Evolutionary conservation across 2,329 filamentous ascomycete species (phyloP), one percentile per base, ranked within the genome.

Genomic region (Epichloe sibirici): DNA sequence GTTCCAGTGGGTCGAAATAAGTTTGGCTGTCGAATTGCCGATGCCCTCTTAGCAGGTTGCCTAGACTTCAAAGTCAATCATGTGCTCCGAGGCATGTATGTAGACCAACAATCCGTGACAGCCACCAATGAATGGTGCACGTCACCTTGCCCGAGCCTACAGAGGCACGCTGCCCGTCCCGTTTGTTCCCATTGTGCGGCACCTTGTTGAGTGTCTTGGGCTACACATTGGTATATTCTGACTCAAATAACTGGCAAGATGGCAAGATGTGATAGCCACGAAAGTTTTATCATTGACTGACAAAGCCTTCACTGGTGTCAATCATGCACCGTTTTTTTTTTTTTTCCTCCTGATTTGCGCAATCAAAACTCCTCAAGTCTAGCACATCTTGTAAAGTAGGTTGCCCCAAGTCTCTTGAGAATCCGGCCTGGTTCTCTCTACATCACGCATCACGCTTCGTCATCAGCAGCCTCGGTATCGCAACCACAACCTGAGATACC

Each of bases 131-230:
- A 0, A 61, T 66, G 0, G 69, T 74, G 3, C 62, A 69, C 6
- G 63, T 76, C 21, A 65, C 62, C 17, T 21, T 6, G 63, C 23
- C 17, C 17, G 17, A 21, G 17, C 17, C 17, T 21, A 23, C 25
- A 25, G 58, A 40, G 57, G 61, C 8, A 48, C 57, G 3, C 69
- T 67, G 49, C 57, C 60, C 0, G 15, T 21, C 15, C 58, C 77
- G 8, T 72, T 69, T 13, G 62, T 73, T 1, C 69, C 72, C n/a
- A 62, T 74, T 35, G 59, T 77, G 11, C 59, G 77, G 21, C 65
- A 69, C 0, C 60, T 78, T 7, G 63, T 77, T 0, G 74, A 78
- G 69, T 4, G 65, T 74, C 1, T 61, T 78, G 51, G 74, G 74
- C 0, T 78, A 78, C 15, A 56, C 54, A 40, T 56, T 56, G 23